A percentile compares a stretch with the other conserved stretches of the same genome.
Evolutionary conservation across 2,329 filamentous ascomycete genomes (phyloP).

Genomic region (Penicillium expansum): DNA sequence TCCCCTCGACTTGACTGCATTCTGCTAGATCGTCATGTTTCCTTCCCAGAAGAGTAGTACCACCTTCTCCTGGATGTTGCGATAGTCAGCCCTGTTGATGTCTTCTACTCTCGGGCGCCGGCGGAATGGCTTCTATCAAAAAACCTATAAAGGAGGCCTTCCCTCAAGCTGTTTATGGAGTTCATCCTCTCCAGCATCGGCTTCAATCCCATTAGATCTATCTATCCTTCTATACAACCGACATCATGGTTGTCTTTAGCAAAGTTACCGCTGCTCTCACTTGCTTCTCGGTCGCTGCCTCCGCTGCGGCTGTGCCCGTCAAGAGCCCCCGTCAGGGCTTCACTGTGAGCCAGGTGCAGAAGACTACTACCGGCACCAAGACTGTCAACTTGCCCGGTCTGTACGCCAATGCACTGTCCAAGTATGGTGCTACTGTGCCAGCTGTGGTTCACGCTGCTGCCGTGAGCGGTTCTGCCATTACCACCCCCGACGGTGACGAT

Average conservation of each 20-base stretch:
- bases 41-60: conserved; percentile 24
- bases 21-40: conserved; percentile 18
- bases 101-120: not conserved
- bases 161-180: conserved; percentile 8
- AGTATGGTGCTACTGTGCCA: conserved; percentile 34
- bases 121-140: not conserved
- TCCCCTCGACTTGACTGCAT: conserved; percentile 7
- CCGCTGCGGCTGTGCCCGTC: conserved; percentile 32
- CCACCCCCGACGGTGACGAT: conserved; percentile 52
- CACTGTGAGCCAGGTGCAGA: conserved; percentile 31
- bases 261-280: conserved; percentile 28
- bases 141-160: conserved; percentile 27
- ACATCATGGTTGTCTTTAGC: conserved; percentile 37
- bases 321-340: conserved; percentile 29
- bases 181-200: conserved; percentile 17
- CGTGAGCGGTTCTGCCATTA: conserved; percentile 34
- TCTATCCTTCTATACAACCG: conserved; percentile 12
- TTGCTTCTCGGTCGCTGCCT: conserved; percentile 29
- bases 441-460: conserved; percentile 32
- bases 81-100: conserved; percentile 2
- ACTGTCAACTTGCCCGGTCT: conserved; percentile 29
- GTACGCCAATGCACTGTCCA: conserved; percentile 30
- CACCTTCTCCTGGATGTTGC: conserved; percentile 16
- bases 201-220: conserved; percentile 4
- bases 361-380: conserved; percentile 18